These are phyloP conservation scores for Metschnikowia shivogae DNA, from an alignment of 805 yeast species.

Conservation along the genomic window DNA sequence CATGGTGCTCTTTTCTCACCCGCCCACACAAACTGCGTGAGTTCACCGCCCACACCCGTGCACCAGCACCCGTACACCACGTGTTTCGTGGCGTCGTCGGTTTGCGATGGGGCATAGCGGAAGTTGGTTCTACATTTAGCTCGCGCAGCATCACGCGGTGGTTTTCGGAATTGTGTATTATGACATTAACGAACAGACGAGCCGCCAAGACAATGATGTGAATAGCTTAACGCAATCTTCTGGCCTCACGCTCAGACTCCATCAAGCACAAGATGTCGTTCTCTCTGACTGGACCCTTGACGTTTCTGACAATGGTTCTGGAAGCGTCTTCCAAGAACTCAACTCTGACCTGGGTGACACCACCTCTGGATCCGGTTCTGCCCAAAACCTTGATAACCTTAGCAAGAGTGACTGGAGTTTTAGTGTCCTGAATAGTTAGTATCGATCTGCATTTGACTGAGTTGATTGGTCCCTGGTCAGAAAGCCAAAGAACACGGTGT, in stretches of 20 bases:
- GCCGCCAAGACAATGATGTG: not conserved
- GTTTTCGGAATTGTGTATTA: slow-evolving; percentile 10
- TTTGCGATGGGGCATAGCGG: too few species aligned
- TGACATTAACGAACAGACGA: slow-evolving; percentile 14
- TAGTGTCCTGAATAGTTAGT: slow-evolving; percentile 42
- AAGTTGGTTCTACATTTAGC: too few species aligned
- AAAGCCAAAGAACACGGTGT: too few species aligned
- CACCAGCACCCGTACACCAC: not conserved
- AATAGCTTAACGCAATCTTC: slow-evolving; percentile 72
- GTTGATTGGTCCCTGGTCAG: too few species aligned
- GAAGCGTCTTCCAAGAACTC: slow-evolving; percentile 93
- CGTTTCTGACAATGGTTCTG: slow-evolving; percentile 96
- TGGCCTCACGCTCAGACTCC: slow-evolving; percentile 99
- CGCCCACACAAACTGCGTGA: not conserved
- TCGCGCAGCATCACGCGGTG: not conserved
- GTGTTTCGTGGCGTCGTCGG: too few species aligned
- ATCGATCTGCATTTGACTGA: not conserved
- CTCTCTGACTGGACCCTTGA: slow-evolving; percentile 96
- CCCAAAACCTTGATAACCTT: slow-evolving; percentile 99
- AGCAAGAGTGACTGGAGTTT: slow-evolving; percentile 97
- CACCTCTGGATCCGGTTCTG: slow-evolving; percentile 99
- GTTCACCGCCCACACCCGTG: slow-evolving; percentile 5
- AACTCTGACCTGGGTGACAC: slow-evolving; percentile 98
- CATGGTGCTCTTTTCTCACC: slow-evolving; percentile 36
- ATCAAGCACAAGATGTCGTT: slow-evolving; percentile 97